Evolutionary conservation across 495 filamentous ascomycete species (phyloP), one percentile per base, ranked within the genome.

Genomic region (Astrothelium subdiscretum): DNA sequence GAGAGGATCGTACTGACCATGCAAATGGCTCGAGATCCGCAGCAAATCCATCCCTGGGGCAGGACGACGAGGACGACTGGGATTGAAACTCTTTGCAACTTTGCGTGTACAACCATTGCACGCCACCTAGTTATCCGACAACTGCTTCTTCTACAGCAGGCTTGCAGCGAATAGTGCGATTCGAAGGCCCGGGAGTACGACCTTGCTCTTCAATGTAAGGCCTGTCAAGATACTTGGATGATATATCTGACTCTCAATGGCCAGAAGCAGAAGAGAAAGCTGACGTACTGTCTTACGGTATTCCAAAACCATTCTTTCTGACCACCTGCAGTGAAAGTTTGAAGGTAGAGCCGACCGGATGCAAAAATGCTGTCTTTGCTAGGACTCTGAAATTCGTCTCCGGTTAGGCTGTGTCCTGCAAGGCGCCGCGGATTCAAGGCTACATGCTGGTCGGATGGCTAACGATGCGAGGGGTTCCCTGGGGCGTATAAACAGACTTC

Each of bases 41-140:
- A 67, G 59, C 71, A 68, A 62, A 74, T 61, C 44, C 73, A 68
- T 10, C 64, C 59, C 62, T 72, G 61, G 70, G 73, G 59, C 67
- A 68, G 32, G 71, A 70, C 27, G 59, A 72, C 72, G 70, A 76
- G 63, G 84, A 84, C 62, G 84, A 88, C 63, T 88, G 84, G 85
- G 85, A 88, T 73, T 89, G 73, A 83, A 15, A 13, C 20, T 27
- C 20, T 8, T 18, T n/a, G n/a, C n/a, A n/a, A n/a, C n/a, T n/a
- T n/a, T n/a, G n/a, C n/a, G n/a, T n/a, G n/a, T n/a, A n/a, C n/a
- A n/a, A n/a, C n/a, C n/a, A n/a, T 6, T 24, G 38, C 11, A 22
- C 8, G 15, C 10, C n/a, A 29, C 8, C 20, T 8, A 54, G 8
- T 22, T 8, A 54, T 29, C 48, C 8, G 8, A 10, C 48, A 54